These are phyloP conservation scores for Auricularia sp. DNA, from an alignment of 768 basidiomycete species.

Conservation along the genomic window DNA sequence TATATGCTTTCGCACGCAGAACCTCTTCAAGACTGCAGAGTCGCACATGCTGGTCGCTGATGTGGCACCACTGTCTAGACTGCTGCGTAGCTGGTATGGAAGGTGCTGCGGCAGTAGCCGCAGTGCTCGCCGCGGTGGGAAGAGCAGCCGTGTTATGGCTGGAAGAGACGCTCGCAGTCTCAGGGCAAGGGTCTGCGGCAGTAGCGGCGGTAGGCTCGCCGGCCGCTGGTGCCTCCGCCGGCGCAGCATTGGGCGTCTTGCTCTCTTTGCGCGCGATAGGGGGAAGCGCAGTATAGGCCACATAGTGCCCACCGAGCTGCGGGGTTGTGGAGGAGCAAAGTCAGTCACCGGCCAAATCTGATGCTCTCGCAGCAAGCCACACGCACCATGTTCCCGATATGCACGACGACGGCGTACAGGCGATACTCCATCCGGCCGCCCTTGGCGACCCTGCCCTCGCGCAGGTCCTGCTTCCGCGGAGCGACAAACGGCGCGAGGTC, in stretches of 20 bases:
- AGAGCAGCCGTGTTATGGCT: neutral
- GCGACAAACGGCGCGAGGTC: slow-evolving; percentile 83
- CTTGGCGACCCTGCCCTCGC: slow-evolving; percentile 29
- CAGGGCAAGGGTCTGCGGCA: neutral
- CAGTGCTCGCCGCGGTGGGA: neutral
- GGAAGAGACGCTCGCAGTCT: neutral
- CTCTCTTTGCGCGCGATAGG: slow-evolving; percentile 9
- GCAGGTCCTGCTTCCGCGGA: slow-evolving; percentile 65
- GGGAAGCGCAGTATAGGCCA: slow-evolving; percentile 74
- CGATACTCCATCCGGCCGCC: slow-evolving; percentile 50
- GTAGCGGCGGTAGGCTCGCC: no score
- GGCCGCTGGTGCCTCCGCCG: neutral
- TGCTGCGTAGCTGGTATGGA: neutral
- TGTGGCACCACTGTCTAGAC: slow-evolving; percentile 74
- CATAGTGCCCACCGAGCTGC: slow-evolving; percentile 82
- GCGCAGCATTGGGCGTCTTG: neutral
- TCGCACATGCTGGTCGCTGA: slow-evolving; percentile 83
- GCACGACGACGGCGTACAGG: slow-evolving; percentile 74
- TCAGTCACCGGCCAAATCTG: slow-evolving; percentile 2
- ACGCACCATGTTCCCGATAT: slow-evolving; percentile 79
- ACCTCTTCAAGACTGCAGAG: slow-evolving; percentile 80
- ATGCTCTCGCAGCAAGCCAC: neutral
- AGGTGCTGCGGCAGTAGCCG: neutral
- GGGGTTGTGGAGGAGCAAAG: no score
- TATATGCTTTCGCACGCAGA: slow-evolving; percentile 81